Base-by-base conservation (phyloP, 2,329 filamentous ascomycete genomes). In the Dothistroma pini region DNA sequence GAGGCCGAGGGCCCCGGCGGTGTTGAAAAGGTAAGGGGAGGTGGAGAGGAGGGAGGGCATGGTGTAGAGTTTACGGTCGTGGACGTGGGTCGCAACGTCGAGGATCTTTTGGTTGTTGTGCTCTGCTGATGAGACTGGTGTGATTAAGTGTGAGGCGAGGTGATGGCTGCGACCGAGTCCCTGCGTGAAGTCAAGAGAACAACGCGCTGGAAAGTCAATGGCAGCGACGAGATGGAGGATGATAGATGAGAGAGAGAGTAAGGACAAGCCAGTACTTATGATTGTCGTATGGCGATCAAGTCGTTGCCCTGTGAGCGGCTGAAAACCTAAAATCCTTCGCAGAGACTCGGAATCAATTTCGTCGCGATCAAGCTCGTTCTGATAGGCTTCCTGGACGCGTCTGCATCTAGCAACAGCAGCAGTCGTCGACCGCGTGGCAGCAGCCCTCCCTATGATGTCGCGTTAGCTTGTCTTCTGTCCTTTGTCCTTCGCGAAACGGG, bases 341-440 rank as follows among this genome's bases (percentile, higher is more conserved):
- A 25, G 50, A 53, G 9, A 31, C 8, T 53, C 22, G 10, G 21
- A 7, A 1, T 19, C 3, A 19, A 44, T 2, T 16, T 44, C 7
- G 38, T 19, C n/a, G 38, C 38, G 12, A 44, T 44, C n/a, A n/a
- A 1, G 38, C 38, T 44, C 12, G 6, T 29, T 29, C 25, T 29
- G 3, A 29, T 29, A 47, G 14, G 2, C 7, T 3, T 51, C 4
- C n/a, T 51, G 8, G 29, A 14, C 9, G 10, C 25, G 21, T 19
- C 34, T 51, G 9, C n/a, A 19, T 59, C 58, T 70, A 70, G 57
- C 69, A 71, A 62, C 69, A 71, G 55, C 69, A 71, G 63, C 69
- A 70, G 57, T 71, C 69, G 52, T 71, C 69, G 41, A 71, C 56
- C n/a, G 63, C 66, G 52, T 66, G 41, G 61, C 67, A 69, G 63